Evolutionary conservation across 192 early-diverging fungal genomes (phyloP), one percentile per base, ranked within the genome.

Genomic region (Backusella macrospora): DNA sequence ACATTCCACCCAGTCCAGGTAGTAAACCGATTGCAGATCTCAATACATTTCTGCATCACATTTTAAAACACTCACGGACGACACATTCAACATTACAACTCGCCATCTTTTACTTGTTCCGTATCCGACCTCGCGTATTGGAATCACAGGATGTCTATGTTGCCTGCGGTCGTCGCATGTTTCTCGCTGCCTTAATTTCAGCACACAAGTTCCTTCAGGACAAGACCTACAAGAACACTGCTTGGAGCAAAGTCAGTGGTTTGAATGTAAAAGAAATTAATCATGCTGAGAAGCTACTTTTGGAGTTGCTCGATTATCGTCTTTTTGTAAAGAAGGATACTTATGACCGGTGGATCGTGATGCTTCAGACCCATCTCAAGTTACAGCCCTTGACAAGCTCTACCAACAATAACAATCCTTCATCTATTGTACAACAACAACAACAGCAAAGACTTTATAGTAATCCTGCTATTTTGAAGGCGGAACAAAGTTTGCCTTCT

Each of bases 151-250:
- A 80, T 64, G 74, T 72, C 7, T 72, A 84, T n/a, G 83, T 90
- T 26, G 79, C 82, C 65, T 93, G 91, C 73, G 92, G 90, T 3
- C 90, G 94, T 40, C 85, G 93, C 43, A 91, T 96, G 81, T 96
- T 96, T 80, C 80, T 96, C 9, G 89, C 92, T 16, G 84, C 95
- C 0, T 78, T 98, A 18, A 92, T 98, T 65, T 83, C 93, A 45
- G 94, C 96, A 3, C 94, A 94, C 73, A 98, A 98, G 73, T 96
- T 90, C 75, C 86, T 93, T 62, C 89, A 89, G 71, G 96, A 98
- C 85, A 89, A 89, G 64, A 91, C 90, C 44, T 98, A 95, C 79
- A 88, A 90, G 16, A 96, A 95, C 85, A 85, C 84, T 74, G 92
- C 93, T 5, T 98, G 96, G 96, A 84, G 94, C 66, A 94, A 93